A percentile compares a stretch with the other conserved stretches of the same genome.
These are phyloP conservation scores for Buddleja alternifolia DNA, from an alignment of 257 asterid genomes.

Conservation along the genomic window DNA sequence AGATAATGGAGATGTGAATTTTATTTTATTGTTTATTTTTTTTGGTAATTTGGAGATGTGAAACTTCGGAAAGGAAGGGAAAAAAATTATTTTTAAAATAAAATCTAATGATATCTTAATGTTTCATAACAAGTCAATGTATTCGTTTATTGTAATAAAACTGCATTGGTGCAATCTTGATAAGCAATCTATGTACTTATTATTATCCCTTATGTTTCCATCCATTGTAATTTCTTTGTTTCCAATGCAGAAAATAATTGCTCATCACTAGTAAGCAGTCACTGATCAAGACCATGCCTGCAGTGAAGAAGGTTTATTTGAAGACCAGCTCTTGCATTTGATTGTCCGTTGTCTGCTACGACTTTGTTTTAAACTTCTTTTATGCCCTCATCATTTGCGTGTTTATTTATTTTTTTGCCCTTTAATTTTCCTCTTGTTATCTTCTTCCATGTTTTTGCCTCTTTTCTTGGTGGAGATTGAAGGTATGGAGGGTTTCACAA, in stretches of 20 bases:
- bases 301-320: slow-evolving; percentile 58
- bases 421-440: no score
- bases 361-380: slow-evolving; percentile 4
- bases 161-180: not conserved
- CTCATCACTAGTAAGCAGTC: slow-evolving; percentile 28
- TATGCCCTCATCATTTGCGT: not conserved
- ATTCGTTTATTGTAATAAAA: not conserved
- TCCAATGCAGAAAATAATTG: slow-evolving; percentile 31
- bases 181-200: not conserved
- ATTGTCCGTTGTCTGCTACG: not conserved
- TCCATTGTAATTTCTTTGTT: slow-evolving; percentile 16
- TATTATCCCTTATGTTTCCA: slow-evolving; percentile 15
- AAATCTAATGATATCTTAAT: not conserved
- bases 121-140: not conserved
- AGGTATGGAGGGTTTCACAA: no score
- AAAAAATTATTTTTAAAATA: not conserved
- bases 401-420: no score
- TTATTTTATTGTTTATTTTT: no score
- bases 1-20: no score
- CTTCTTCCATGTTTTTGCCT: no score
- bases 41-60: slow-evolving; percentile 12
- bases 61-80: not conserved
- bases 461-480: no score
- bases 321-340: not conserved
- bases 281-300: slow-evolving; percentile 57